These are phyloP conservation scores for Mycena floridula DNA, from an alignment of 768 basidiomycete species.

Conservation along the genomic window DNA sequence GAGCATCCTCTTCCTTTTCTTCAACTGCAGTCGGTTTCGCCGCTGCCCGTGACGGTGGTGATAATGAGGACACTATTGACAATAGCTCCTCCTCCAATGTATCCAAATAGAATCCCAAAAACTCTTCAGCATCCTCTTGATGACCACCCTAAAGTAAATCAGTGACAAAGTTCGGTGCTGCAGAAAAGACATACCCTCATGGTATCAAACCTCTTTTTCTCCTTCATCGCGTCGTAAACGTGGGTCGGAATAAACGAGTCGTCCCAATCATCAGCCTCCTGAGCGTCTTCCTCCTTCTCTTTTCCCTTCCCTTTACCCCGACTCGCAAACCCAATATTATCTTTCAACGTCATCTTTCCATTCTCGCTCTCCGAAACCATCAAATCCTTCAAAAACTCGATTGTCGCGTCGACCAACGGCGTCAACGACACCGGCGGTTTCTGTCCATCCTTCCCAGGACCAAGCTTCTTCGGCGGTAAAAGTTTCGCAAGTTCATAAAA, in stretches of 20 bases:
- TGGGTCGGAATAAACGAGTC: slow-evolving; percentile 81
- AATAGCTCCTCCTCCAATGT: slow-evolving; percentile 90
- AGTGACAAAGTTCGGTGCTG: neutral
- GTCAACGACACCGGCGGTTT: slow-evolving; percentile 19
- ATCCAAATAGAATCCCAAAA: slow-evolving; percentile 95
- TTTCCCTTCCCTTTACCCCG: slow-evolving; percentile 32
- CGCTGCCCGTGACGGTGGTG: slow-evolving; percentile 27
- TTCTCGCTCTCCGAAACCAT: slow-evolving; percentile 23
- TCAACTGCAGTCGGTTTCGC: slow-evolving; percentile 7
- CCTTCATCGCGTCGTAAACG: slow-evolving; percentile 90
- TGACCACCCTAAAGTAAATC: slow-evolving; percentile 61
- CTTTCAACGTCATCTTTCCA: slow-evolving; percentile 19
- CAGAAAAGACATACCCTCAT: slow-evolving; percentile 64
- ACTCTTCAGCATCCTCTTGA: slow-evolving; percentile 98
- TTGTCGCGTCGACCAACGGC: slow-evolving; percentile 62
- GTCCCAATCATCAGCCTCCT: slow-evolving; percentile 43
- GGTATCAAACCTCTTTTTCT: slow-evolving; percentile 87
- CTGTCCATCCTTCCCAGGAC: no score
- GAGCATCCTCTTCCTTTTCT: slow-evolving; percentile 36
- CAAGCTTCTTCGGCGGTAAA: slow-evolving; percentile 24
- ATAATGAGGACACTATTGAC: slow-evolving; percentile 50
- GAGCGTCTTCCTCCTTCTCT: slow-evolving; percentile 29
- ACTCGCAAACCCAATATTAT: slow-evolving; percentile 12
- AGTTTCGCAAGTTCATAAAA: slow-evolving; percentile 66
- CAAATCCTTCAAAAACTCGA: slow-evolving; percentile 79